These are phyloP conservation scores for Penicillium concentricum DNA, from an alignment of 2,329 filamentous ascomycete species.

Conservation along the genomic window DNA sequence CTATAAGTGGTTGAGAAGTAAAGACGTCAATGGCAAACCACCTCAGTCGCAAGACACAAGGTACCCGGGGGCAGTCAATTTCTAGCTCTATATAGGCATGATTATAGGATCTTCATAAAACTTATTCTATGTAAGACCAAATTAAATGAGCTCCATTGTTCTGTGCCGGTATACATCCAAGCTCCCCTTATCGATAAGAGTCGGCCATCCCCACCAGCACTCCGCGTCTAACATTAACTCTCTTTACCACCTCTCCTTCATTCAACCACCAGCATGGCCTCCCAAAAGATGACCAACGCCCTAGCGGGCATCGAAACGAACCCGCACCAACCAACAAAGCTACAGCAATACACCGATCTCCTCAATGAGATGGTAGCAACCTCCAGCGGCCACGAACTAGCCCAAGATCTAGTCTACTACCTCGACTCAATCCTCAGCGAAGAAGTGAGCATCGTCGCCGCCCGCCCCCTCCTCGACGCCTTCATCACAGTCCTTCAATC, in stretches of 20 bases:
- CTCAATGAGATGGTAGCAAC: slow-evolving; percentile 56
- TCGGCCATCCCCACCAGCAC: slow-evolving; percentile 1
- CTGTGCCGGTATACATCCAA: neutral
- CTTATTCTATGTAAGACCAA: neutral
- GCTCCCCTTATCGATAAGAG: slow-evolving; percentile 9
- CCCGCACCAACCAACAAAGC: slow-evolving; percentile 50
- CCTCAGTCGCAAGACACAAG: neutral
- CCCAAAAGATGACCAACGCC: slow-evolving; percentile 49
- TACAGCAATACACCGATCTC: slow-evolving; percentile 57
- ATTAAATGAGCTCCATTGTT: neutral
- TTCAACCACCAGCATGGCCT: slow-evolving; percentile 44
- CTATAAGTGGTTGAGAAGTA: neutral
- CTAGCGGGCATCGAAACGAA: slow-evolving; percentile 53
- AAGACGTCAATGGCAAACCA: neutral
- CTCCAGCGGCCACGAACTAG: slow-evolving; percentile 46
- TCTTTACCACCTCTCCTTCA: neutral
- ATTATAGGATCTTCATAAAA: too few species aligned
- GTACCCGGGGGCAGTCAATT: neutral
- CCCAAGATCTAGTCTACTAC: slow-evolving; percentile 66
- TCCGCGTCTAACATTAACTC: neutral
- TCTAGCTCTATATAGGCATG: neutral
- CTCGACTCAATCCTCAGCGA: slow-evolving; percentile 68
- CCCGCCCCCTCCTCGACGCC: slow-evolving; percentile 65
- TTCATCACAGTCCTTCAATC: slow-evolving; percentile 66
- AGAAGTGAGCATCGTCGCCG: slow-evolving; percentile 71